Evolutionary conservation across 2,329 filamentous ascomycete genomes (phyloP), one percentile per base, ranked within the genome.

Genomic region (Alternaria sp.): DNA sequence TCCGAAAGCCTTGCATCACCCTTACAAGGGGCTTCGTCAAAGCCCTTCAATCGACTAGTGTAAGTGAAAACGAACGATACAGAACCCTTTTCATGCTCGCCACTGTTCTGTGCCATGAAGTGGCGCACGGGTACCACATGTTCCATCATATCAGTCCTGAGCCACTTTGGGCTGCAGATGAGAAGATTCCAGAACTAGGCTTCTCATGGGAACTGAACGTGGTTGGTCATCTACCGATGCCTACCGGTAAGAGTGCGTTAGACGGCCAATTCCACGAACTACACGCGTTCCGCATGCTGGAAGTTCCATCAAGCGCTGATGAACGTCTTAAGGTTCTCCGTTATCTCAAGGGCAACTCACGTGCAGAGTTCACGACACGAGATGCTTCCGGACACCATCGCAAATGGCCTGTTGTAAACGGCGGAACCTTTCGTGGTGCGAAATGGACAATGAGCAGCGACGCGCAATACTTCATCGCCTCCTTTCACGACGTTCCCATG

Each of bases 61-160:
- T 28, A 10, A 54, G 19, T 17, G 13, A 12, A 7, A 28, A 54
- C 11, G 49, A 65, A 26, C 26, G 12, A 4, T 64, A 67, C 25
- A 52, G 69, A 15, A 61, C 55, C 13, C 28, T 47, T 36, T 68
- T 66, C 21, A 50, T 69, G 19, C 64, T 73, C 17, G 65, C 65
- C 1, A 10, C 43, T 1, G 70, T 66, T 6, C 12, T 74, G 2
- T 63, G 69, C 6, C 72, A 75, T 40, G 68, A 75, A 46, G 17
- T 66, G 17, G 65, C 62, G 10, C 71, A 74, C 25, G 69, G 6
- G 5, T 72, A 69, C 50, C 51, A 59, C 17, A 49, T 59, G 7
- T 73, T 50, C 49, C 50, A 72, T 13, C 55, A 45, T 28, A 26
- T 44, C 9, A 3, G 17, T 5, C 12, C 57, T 10, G 71, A 73